These are phyloP conservation scores for Cupressus sempervirens DNA, from an alignment of 75 land plant species.

Conservation along the genomic window DNA sequence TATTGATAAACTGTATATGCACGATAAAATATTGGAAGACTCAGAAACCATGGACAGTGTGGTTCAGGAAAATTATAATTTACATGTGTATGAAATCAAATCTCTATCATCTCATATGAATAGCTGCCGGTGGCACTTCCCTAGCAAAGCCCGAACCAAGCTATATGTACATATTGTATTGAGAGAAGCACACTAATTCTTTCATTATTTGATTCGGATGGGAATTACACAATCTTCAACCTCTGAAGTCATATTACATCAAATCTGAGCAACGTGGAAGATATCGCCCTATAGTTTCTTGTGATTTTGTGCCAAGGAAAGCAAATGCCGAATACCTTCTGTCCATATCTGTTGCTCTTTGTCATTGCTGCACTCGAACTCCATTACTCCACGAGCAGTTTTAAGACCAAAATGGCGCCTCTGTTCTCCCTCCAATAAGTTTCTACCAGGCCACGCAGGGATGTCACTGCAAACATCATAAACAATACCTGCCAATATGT, in stretches of 20 bases:
- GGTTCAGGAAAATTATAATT: not conserved
- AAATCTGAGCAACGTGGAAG: not conserved
- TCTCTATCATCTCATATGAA: not conserved
- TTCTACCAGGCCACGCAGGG: slow-evolving; percentile 86
- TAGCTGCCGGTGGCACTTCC: not conserved
- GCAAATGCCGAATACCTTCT: slow-evolving; percentile 51
- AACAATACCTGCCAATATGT: slow-evolving; percentile 55
- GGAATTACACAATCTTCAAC: not conserved
- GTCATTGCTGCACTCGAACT: slow-evolving; percentile 72
- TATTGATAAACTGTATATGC: not conserved
- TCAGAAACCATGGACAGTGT: not conserved
- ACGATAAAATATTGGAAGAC: not conserved
- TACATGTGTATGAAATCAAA: not conserved
- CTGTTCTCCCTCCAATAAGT: slow-evolving; percentile 66
- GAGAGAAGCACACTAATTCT: not conserved
- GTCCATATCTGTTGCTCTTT: slow-evolving; percentile 59
- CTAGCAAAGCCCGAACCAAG: not conserved
- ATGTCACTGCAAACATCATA: slow-evolving; percentile 67
- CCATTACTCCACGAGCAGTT: slow-evolving; percentile 59
- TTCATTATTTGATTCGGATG: not conserved
- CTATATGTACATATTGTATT: not conserved
- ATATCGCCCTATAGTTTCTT: slow-evolving; percentile 5
- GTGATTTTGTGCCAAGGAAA: slow-evolving; percentile 14
- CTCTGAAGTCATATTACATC: not conserved
- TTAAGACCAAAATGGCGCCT: slow-evolving; percentile 76